phyloP scores from a whole-genome alignment of 768 basidiomycete species.

The Lactifluus volemus region DNA sequence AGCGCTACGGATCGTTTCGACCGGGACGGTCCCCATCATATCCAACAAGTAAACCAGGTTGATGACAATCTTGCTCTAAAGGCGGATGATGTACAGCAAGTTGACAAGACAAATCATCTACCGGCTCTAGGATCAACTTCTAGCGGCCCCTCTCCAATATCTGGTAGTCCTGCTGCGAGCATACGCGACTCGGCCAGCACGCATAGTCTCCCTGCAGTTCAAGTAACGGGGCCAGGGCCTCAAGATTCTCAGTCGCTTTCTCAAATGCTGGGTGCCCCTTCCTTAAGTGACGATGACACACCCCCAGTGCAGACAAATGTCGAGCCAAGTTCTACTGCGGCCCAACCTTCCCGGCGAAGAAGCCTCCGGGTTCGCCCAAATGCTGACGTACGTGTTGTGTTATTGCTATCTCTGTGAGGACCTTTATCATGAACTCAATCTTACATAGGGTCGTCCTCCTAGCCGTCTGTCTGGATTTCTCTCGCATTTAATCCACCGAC shows the following conservation, averaged over 20 bases:
- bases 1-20: constrained; percentile 3
- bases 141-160: constrained; percentile 32
- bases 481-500: constrained; percentile 65
- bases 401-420: neutral
- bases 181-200: constrained; percentile 45
- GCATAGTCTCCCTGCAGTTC: constrained; percentile 50
- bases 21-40: neutral
- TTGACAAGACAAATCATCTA: constrained; percentile 9
- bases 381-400: constrained; percentile 44
- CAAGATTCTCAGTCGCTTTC: constrained; percentile 30
- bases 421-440: constrained; percentile 13
- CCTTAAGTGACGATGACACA: constrained; percentile 11
- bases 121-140: constrained; percentile 26
- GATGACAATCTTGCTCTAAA: constrained; percentile 22
- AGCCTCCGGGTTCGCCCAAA: constrained; percentile 3
- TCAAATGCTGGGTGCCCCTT: constrained; percentile 22
- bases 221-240: constrained; percentile 37
- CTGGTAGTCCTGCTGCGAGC: constrained; percentile 28
- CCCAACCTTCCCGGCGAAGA: constrained; percentile 4
- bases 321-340: neutral
- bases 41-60: constrained; percentile 6
- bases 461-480: constrained; percentile 84
- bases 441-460: constrained; percentile 44
- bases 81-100: constrained; percentile 11
- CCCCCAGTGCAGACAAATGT: constrained; percentile 21